Evolutionary conservation across 805 yeast genomes (phyloP).

Genomic region (Ascoidea asiatica): DNA sequence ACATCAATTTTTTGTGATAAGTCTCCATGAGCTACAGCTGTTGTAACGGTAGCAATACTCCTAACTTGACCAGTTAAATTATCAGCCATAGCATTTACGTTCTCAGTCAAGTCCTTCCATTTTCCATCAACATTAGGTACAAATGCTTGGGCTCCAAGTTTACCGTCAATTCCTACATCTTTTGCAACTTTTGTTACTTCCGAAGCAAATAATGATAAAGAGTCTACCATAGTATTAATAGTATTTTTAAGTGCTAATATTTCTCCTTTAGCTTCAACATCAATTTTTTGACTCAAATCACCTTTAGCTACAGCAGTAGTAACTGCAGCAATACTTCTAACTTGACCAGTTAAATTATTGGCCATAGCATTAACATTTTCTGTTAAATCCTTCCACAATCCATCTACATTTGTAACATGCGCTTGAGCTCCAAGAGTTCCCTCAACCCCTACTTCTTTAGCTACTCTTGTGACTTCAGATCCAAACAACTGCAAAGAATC

Average conservation of each 20-base stretch:
- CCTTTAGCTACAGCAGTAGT: constrained; percentile 84
- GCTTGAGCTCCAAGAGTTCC: constrained; percentile 89
- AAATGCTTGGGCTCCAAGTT: constrained; percentile 79
- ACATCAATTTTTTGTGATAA: constrained; percentile 73
- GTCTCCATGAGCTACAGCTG: constrained; percentile 80
- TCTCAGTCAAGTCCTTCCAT: constrained; percentile 80
- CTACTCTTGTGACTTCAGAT: constrained; percentile 70
- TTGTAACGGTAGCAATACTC: constrained; percentile 76
- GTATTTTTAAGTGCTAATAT: constrained; percentile 76
- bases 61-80: constrained; percentile 80
- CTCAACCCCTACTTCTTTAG: constrained; percentile 85
- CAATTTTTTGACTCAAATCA: constrained; percentile 68
- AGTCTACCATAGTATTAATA: constrained; percentile 82
- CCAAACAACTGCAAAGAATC: constrained; percentile 76
- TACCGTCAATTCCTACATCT: constrained; percentile 86
- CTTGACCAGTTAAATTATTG: constrained; percentile 9
- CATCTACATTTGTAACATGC: constrained; percentile 66
- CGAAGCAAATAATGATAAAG: constrained; percentile 67
- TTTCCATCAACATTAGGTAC: constrained; percentile 73
- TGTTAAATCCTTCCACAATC: constrained; percentile 76
- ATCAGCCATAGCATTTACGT: constrained; percentile 82
- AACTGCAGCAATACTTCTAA: constrained; percentile 76
- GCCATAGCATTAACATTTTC: constrained; percentile 77
- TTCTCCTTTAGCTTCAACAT: constrained; percentile 88
- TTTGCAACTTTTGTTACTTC: constrained; percentile 81